phyloP scores from a whole-genome alignment of 2,329 filamentous ascomycete genomes.

The Aspergillus sp. region DNA sequence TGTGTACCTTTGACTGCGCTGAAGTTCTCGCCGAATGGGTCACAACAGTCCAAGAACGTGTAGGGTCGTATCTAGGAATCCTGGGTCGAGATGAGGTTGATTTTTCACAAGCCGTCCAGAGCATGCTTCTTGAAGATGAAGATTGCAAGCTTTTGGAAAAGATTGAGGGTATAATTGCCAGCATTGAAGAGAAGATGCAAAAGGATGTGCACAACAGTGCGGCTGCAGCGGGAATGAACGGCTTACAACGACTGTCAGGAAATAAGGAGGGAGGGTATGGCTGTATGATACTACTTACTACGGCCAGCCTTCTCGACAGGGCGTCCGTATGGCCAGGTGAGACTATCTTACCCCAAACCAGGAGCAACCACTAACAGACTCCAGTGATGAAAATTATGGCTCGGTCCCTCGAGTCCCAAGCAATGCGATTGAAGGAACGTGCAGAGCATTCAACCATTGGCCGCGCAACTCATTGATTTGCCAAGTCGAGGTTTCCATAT shows the following conservation, averaged over 20 bases:
- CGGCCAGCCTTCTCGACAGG: conserved; percentile 83
- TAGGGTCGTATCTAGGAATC: conserved; percentile 85
- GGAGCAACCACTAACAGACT: background rate
- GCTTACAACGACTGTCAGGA: conserved; percentile 55
- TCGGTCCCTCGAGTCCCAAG: conserved; percentile 64
- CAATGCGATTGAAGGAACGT: conserved; percentile 61
- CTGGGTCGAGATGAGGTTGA: conserved; percentile 82
- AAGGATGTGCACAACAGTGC: conserved; percentile 56
- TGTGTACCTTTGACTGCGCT: conserved; percentile 91
- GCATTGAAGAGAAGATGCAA: conserved; percentile 77
- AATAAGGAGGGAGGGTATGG: conserved; percentile 72
- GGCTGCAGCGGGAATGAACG: conserved; percentile 52
- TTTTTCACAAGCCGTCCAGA: conserved; percentile 73
- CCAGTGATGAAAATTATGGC: conserved; percentile 69
- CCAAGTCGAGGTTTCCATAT: background rate
- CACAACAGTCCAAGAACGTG: conserved; percentile 85
- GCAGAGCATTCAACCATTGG: conserved; percentile 43
- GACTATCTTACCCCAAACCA: conserved; percentile 25
- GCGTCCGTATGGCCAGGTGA: conserved; percentile 89
- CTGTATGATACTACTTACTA: conserved; percentile 78
- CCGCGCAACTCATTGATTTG: conserved; percentile 15
- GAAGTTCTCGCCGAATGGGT: conserved; percentile 95
- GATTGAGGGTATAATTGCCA: conserved; percentile 74
- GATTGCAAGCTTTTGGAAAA: conserved; percentile 83
- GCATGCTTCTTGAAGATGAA: conserved; percentile 89